Evolutionary conservation across 768 basidiomycete genomes (phyloP), one percentile per base, ranked within the genome.

Genomic region (Mycena galericulata): DNA sequence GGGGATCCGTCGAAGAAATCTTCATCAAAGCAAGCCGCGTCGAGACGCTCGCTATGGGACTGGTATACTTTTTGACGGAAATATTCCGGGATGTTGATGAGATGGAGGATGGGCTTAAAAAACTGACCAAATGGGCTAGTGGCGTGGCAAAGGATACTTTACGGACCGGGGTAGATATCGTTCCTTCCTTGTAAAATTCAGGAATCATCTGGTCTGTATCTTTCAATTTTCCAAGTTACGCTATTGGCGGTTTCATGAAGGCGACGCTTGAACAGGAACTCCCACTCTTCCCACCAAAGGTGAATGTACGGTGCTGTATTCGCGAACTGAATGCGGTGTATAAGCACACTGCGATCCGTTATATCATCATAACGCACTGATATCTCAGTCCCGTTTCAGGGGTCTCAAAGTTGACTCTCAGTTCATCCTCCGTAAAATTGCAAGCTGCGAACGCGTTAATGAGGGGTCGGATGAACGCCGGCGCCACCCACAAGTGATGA

Each of bases 371-470:
- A 18, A 80, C 88, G 76, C 73, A 95, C 94, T 92, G 89, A 76
- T 90, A 94, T 41, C 75, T 62, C 34, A 96, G 78, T 6, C 84
- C 82, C 20, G 87, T 86, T 17, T 79, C 84, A 11, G 78, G 73
- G 0, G 78, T 81, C 15, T 79, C 78, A 72, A 95, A 93, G 57
- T 74, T 85, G 4, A 79, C 74, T 71, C 83, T 86, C 38, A 95
- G 75, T 74, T 96, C 94, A 0, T 90, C 87, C 71, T 93, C 90
- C 0, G 94, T 96, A 72, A 94, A 95, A 75, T 95, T 95, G 74
- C 94, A 96, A 2, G 94, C 92, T 90, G 67, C 2, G 18, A 15
- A 32, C n/a, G 26, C 34, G 34, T 40, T 38, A 46, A 55, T 41
- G 40, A 18, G 38, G n/a, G 7, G 51, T 20, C 9, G 47, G 43